A percentile compares a stretch with the other conserved stretches of the same genome.
These are phyloP conservation scores for Phymatotrichopsis omnivora DNA, from an alignment of 2,329 filamentous ascomycete species.

Conservation along the genomic window DNA sequence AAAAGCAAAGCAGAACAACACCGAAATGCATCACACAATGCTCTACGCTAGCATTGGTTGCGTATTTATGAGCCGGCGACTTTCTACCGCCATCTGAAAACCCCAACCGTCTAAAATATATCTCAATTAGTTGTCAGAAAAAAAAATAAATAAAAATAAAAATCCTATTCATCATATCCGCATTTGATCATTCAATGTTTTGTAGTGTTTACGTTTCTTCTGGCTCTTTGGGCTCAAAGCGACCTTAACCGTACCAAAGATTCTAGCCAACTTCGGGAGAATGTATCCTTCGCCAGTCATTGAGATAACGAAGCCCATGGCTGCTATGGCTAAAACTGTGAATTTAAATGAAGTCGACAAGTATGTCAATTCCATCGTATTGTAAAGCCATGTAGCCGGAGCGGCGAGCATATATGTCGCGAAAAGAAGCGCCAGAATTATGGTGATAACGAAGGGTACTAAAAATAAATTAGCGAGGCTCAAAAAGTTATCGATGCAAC, in stretches of 20 bases:
- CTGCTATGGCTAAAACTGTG: conserved; percentile 60
- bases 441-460: conserved; percentile 78
- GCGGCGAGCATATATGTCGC: conserved; percentile 71
- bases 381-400: conserved; percentile 57
- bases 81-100: too few species aligned
- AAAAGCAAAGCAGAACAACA: too few species aligned
- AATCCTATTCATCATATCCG: conserved; percentile 33
- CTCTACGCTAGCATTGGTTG: too few species aligned
- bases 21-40: too few species aligned
- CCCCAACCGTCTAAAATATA: too few species aligned
- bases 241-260: conserved; percentile 50
- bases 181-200: conserved; percentile 64
- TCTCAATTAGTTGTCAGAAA: too few species aligned
- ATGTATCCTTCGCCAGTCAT: conserved; percentile 63
- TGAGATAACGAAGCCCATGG: conserved; percentile 56
- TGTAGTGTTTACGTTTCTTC: conserved; percentile 83
- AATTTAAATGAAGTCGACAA: conserved; percentile 63
- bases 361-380: conserved; percentile 75
- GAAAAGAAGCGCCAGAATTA: conserved; percentile 56
- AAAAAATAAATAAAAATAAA: background rate
- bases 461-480: conserved; percentile 4
- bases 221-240: conserved; percentile 12
- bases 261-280: conserved; percentile 57
- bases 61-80: too few species aligned
- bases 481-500: conserved; percentile 35